Percentiles rank a stretch among this genome's conserved stretches.
phyloP scores from a whole-genome alignment of 768 basidiomycete genomes.

The Boletus patriciae region DNA sequence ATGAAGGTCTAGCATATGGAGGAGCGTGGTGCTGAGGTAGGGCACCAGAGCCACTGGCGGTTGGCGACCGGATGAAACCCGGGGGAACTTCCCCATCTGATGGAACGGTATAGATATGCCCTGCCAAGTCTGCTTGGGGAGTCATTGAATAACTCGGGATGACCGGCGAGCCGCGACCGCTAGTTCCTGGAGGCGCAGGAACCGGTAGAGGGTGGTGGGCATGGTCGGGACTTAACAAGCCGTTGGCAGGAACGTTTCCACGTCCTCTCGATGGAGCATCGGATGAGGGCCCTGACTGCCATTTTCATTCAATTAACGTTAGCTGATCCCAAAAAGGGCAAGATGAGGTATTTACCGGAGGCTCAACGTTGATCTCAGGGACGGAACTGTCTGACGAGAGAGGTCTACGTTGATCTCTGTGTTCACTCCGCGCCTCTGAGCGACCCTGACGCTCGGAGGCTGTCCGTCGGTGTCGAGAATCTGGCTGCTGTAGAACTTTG shows the following conservation, averaged over 20 bases:
- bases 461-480: slow-evolving; percentile 19
- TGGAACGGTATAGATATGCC: slow-evolving; percentile 12
- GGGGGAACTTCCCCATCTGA: slow-evolving; percentile 14
- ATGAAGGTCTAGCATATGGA: slow-evolving; percentile 9
- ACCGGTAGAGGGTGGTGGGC: slow-evolving; percentile 30
- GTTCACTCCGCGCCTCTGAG: slow-evolving; percentile 14
- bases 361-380: slow-evolving; percentile 34
- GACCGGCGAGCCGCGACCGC: slow-evolving; percentile 14
- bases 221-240: slow-evolving; percentile 33
- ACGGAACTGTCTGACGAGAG: slow-evolving; percentile 36
- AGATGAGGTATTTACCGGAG: slow-evolving; percentile 27
- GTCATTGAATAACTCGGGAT: slow-evolving; percentile 12
- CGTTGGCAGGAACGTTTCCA: slow-evolving; percentile 6
- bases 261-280: slow-evolving; percentile 34
- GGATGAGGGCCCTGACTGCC: slow-evolving; percentile 33
- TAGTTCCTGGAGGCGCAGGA: slow-evolving; percentile 14
- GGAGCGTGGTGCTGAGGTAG: slow-evolving; percentile 12
- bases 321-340: slow-evolving; percentile 13
- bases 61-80: slow-evolving; percentile 11
- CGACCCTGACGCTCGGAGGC: slow-evolving; percentile 29
- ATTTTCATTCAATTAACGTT: slow-evolving; percentile 10
- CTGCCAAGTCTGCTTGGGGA: slow-evolving; percentile 11
- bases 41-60: not conserved
- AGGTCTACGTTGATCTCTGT: slow-evolving; percentile 23
- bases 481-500: slow-evolving; percentile 11